Percentiles rank a stretch among this genome's conserved stretches.
phyloP scores from a whole-genome alignment of 2,329 filamentous ascomycete genomes.

The Ophiostoma fasciatum region DNA sequence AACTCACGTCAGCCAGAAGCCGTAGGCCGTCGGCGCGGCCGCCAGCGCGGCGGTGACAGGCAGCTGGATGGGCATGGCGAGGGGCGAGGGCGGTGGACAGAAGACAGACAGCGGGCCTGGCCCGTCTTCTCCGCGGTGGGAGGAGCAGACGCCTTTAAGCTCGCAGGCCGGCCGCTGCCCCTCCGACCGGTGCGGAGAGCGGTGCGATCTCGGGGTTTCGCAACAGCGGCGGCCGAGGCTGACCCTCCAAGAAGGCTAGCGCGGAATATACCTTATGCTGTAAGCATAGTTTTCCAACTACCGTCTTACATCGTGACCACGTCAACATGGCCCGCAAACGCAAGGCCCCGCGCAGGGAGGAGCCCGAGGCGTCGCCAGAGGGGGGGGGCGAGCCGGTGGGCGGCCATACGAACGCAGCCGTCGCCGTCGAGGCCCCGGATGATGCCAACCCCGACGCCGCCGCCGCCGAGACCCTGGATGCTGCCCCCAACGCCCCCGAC shows the following conservation, averaged over 20 bases:
- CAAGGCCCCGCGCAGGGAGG: background rate
- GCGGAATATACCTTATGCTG: background rate
- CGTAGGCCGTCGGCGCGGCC: constrained; percentile 6
- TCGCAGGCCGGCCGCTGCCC: background rate
- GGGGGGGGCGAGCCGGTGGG: too few species aligned
- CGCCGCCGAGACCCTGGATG: too few species aligned
- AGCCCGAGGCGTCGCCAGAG: background rate
- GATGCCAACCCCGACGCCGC: too few species aligned
- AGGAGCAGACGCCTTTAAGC: background rate
- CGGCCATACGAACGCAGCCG: background rate
- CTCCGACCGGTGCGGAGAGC: background rate
- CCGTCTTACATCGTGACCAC: background rate
- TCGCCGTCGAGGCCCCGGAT: background rate
- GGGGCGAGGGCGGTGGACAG: background rate
- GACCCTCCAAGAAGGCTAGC: background rate
- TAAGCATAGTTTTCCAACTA: background rate
- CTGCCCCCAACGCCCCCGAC: too few species aligned
- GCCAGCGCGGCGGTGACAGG: constrained; percentile 1
- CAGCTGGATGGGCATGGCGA: constrained; percentile 1
- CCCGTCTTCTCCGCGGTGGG: too few species aligned
- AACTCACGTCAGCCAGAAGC: constrained; percentile 13
- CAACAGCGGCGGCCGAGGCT: constrained; percentile 6
- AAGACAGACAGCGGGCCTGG: too few species aligned
- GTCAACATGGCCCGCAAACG: constrained; percentile 3
- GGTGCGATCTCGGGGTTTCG: constrained; percentile 8